Base-by-base conservation (phyloP, 306 rosid genomes). In the Glycine latifolia region DNA sequence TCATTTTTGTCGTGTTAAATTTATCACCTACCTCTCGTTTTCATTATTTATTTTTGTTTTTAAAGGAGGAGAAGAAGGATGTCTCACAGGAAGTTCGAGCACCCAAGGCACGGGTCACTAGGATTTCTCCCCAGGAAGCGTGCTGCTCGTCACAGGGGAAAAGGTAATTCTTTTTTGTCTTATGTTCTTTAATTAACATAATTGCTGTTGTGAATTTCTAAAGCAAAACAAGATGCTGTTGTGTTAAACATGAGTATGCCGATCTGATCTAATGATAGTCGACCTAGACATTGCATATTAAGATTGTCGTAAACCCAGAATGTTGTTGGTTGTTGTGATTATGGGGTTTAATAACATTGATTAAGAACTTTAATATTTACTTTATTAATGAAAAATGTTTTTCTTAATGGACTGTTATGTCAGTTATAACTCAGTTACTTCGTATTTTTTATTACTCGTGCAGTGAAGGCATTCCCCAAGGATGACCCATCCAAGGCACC, bases 51-150 rank as follows among this genome's bases (percentile, higher is more conserved):
- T 26, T 26, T 26, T 26, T 26, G 31, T 26, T 26, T 26, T 31
- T 44, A 79, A 17, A 84, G 87, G 78, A 79, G 79, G 79, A 65
- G 75, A 46, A 91, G 63, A 26, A 26, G 31, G 71, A 93, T 93
- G 94, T 93, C 97, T 68, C 97, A 91, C 91, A 87, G 96, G 91
- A 93, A 93, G 91, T 93, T 93, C 81, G 97, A 93, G 71, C 96
- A 93, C 88, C 96, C 94, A 31, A 90, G 97, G 70, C 97, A 93
- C 54, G 97, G 97, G 2, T 93, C 97, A 4, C 89, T 93, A 72
- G 94, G 97, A 61, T 93, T 91, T 78, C 97, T 93, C 60, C 97
- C 97, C 3, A 90, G 97, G 87, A 93, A 93, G 81, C 85, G 96
- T 31, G 97, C 94, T 84, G 82, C 92, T 39, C 94, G 94, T 31